Evolutionary conservation across 176 grass and related monocot species (phyloP).

Genomic region (Musa acuminata): DNA sequence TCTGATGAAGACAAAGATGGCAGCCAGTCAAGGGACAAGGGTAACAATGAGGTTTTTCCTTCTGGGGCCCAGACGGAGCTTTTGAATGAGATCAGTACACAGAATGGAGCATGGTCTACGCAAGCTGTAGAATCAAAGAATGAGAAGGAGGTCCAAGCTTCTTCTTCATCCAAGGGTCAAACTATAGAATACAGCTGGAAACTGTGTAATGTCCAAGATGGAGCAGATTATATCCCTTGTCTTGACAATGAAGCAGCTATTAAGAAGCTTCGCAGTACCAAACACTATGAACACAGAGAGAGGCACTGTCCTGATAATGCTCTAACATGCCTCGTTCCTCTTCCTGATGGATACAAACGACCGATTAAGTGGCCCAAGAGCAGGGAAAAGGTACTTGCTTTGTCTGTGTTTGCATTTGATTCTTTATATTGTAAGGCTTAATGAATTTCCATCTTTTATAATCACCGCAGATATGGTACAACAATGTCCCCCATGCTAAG

Average conservation of each 20-base stretch:
- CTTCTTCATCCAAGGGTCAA: not conserved
- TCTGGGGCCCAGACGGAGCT: slow-evolving; percentile 35
- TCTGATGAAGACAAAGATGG: slow-evolving; percentile 2
- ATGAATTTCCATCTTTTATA: slow-evolving; percentile 7
- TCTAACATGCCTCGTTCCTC: slow-evolving; percentile 54
- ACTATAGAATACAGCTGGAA: slow-evolving; percentile 33
- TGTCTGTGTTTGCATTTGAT: not conserved
- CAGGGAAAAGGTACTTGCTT: slow-evolving; percentile 54
- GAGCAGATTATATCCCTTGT: slow-evolving; percentile 76
- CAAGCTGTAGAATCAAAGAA: slow-evolving; percentile 50
- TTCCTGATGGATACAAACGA: slow-evolving; percentile 45
- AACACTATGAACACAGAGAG: slow-evolving; percentile 82
- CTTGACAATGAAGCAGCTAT: slow-evolving; percentile 73
- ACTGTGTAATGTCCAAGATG: slow-evolving; percentile 44
- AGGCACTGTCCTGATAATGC: slow-evolving; percentile 55
- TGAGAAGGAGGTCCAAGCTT: slow-evolving; percentile 29
- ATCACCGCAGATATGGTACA: slow-evolving; percentile 58
- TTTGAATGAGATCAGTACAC: slow-evolving; percentile 38
- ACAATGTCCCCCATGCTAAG: slow-evolving; percentile 71
- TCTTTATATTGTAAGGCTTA: not conserved
- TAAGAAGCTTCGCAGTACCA: slow-evolving; percentile 52
- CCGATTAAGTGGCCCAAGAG: slow-evolving; percentile 62
- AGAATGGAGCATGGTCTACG: slow-evolving; percentile 33
- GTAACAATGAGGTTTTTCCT: slow-evolving; percentile 39
- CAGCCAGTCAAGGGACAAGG: not conserved